Evolutionary conservation across 1,284 basidiomycete species (phyloP), one percentile per base, ranked within the genome.

Genomic region (Moniliella sp.): DNA sequence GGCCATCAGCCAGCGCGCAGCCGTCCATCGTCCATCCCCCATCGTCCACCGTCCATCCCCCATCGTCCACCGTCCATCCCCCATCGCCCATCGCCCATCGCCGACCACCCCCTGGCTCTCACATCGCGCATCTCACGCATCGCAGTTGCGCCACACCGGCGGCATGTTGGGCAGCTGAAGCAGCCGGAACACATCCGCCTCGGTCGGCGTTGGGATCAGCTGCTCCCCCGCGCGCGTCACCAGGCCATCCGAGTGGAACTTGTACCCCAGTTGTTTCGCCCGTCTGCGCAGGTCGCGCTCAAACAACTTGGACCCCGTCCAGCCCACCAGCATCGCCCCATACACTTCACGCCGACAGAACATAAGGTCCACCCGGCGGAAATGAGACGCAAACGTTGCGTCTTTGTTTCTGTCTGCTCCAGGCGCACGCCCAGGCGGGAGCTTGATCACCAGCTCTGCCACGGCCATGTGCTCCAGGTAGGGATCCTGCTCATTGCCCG

Each of bases 81-180:
- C n/a, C n/a, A n/a, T n/a, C n/a, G n/a, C n/a, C n/a, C n/a, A n/a
- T n/a, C n/a, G n/a, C n/a, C n/a, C n/a, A n/a, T n/a, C n/a, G n/a
- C n/a, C n/a, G n/a, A n/a, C n/a, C n/a, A n/a, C n/a, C n/a, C n/a
- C n/a, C n/a, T n/a, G n/a, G n/a, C n/a, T n/a, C n/a, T n/a, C n/a
- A n/a, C n/a, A n/a, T n/a, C n/a, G 9, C 10, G 10, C 9, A 14
- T 14, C 10, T 30, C 27, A 51, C 13, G 48, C 46, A 28, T 54
- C 48, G 23, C 48, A 51, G 27, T 54, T 54, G 11, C 50, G 37
- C 38, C 37, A 41, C 19, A 40, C 37, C 2, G 50, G 50, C 14
- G 44, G 45, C 37, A 54, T 40, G 16, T 28, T 51, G 1, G 34
- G 26, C 13, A 54, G 27, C 1, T 30, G 34, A 19, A 54, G 19